Conservation (phyloP, 2,329 filamentous ascomycete species). For the Cladosporium austrohemisphaericum region DNA sequence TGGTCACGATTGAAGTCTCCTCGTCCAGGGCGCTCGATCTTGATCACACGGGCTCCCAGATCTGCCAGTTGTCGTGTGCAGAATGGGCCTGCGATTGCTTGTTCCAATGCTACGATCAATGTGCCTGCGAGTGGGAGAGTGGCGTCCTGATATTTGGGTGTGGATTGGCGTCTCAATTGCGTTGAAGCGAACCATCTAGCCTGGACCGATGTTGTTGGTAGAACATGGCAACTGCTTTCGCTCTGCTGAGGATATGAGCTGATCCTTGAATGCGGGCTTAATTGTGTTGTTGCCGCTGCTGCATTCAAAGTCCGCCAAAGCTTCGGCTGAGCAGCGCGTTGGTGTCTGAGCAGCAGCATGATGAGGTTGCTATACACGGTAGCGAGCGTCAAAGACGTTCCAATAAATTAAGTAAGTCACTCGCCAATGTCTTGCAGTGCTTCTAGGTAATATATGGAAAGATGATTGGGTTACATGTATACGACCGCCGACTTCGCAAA, state of each 20-base stretch:
- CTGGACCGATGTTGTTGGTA: background rate
- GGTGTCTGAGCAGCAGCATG: too few relatives aligned
- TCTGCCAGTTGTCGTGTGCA: constrained; percentile 55
- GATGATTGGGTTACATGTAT: background rate
- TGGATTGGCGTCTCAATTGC: background rate
- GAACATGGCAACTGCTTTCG: too few relatives aligned
- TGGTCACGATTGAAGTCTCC: constrained; percentile 54
- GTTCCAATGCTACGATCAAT: constrained; percentile 52
- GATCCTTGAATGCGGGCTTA: too few relatives aligned
- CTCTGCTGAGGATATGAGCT: too few relatives aligned
- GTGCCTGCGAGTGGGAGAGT: constrained; percentile 41
- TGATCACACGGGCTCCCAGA: constrained; percentile 53
- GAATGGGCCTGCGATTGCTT: constrained; percentile 54
- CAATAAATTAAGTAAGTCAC: too few relatives aligned
- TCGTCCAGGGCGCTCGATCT: constrained; percentile 50
- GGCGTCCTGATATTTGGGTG: background rate
- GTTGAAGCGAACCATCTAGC: background rate
- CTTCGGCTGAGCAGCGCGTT: background rate
- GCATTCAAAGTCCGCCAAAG: background rate
- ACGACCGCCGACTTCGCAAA: background rate
- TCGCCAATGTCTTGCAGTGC: too few relatives aligned
- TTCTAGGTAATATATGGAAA: too few relatives aligned
- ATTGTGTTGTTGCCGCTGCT: background rate
- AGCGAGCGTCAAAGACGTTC: too few relatives aligned
- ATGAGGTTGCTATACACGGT: too few relatives aligned